A percentile compares a stretch with the other conserved stretches of the same genome.
These are phyloP conservation scores for Beta lomatogona DNA, from an alignment of 179 eudicot genomes.

Conservation along the genomic window DNA sequence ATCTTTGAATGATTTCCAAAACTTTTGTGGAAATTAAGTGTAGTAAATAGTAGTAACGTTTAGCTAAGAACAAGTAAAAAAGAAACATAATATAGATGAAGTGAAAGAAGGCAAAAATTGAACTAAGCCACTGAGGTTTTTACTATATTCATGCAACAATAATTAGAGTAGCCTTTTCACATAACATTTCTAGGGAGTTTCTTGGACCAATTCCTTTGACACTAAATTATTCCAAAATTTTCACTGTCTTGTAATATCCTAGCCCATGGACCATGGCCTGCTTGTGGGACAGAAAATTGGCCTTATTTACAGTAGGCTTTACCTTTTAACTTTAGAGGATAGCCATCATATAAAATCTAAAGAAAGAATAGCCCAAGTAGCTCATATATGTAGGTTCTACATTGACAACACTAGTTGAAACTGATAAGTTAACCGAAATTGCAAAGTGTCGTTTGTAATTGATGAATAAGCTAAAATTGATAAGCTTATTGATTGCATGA, in stretches of 20 bases:
- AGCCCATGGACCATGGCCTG: constrained; percentile 19
- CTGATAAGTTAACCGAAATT: no score
- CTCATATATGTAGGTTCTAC: no score
- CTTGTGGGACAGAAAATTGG: neutral
- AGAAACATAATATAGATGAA: neutral
- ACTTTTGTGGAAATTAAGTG: neutral
- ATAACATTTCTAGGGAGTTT: no score
- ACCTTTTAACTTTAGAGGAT: no score
- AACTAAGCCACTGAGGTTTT: neutral
- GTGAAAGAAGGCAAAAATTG: neutral
- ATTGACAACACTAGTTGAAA: no score
- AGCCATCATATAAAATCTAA: no score
- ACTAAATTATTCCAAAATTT: neutral
- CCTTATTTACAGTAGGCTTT: neutral
- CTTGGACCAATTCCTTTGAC: neutral
- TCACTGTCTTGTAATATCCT: neutral
- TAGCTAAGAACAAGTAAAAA: neutral
- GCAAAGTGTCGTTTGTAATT: no score
- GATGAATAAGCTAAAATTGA: no score
- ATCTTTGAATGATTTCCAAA: no score
- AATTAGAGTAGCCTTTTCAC: no score
- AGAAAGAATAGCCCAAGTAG: no score
- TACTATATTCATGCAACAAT: neutral
- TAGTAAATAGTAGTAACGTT: neutral
- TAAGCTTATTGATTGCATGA: no score